Conservation (phyloP, 176 grass and related monocot genomes). For the Eragrostis nindensis region DNA sequence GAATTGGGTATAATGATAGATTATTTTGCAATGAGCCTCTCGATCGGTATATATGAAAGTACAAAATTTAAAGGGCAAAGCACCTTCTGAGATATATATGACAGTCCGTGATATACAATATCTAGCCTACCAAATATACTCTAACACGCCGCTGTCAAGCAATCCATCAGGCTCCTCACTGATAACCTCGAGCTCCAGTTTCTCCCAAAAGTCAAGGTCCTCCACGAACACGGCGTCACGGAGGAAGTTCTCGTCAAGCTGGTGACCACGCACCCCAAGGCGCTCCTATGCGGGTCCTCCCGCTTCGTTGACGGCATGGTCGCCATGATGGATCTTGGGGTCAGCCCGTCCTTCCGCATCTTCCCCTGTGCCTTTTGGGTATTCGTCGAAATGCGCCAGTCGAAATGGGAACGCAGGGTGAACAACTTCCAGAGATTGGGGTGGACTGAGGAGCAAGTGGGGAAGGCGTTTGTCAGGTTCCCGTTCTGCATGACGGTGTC, state of each 20-base stretch:
- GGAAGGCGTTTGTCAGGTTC: conserved; percentile 46
- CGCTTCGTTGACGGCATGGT: conserved; percentile 32
- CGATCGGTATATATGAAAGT: too few species aligned
- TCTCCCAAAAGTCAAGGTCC: conserved; percentile 53
- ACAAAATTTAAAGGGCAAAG: too few species aligned
- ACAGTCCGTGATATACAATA: too few species aligned
- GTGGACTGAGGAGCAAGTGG: conserved; percentile 58
- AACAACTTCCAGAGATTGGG: conserved; percentile 54
- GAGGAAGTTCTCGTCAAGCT: conserved; percentile 37
- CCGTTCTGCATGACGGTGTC: conserved; percentile 63
- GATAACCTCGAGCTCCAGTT: conserved; percentile 27
- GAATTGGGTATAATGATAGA: too few species aligned
- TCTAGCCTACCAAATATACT: too few species aligned
- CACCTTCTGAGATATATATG: too few species aligned
- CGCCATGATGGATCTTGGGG: conserved; percentile 34
- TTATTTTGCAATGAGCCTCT: too few species aligned
- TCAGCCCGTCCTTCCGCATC: conserved; percentile 28
- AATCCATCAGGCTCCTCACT: conserved; percentile 35
- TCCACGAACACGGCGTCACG: conserved; percentile 33
- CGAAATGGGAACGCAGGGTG: conserved; percentile 43
- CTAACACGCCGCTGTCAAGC: conserved; percentile 1
- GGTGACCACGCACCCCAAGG: conserved; percentile 29
- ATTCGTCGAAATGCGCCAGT: conserved; percentile 6
- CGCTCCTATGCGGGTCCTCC: conserved; percentile 1
- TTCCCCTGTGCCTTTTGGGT: conserved; percentile 53